phyloP scores from a whole-genome alignment of 1,284 basidiomycete genomes.

The Tremellales sp. region DNA sequence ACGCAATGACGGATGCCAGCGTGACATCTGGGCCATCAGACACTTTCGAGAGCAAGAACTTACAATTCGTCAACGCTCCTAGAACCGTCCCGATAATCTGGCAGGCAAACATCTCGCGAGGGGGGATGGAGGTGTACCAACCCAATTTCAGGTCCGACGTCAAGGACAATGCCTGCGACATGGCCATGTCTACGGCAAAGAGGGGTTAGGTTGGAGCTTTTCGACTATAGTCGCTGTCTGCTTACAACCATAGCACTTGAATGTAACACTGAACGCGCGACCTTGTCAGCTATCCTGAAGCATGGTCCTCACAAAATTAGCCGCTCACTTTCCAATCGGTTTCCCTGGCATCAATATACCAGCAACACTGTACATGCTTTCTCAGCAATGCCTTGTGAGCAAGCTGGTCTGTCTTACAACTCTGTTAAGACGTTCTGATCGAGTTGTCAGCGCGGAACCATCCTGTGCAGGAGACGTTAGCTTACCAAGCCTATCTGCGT shows the following conservation, averaged over 20 bases:
- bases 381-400: neutral
- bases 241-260: slow-evolving; percentile 49
- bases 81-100: slow-evolving; percentile 52
- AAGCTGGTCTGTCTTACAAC: slow-evolving; percentile 41
- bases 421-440: slow-evolving; percentile 51
- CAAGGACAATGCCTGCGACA: slow-evolving; percentile 49
- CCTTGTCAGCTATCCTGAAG: slow-evolving; percentile 2
- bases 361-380: slow-evolving; percentile 36
- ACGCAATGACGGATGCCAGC: slow-evolving; percentile 45
- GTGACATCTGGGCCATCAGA: slow-evolving; percentile 43
- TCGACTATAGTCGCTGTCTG: neutral
- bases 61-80: slow-evolving; percentile 51
- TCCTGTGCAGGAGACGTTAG: neutral
- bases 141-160: slow-evolving; percentile 52
- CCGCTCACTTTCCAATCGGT: slow-evolving; percentile 51
- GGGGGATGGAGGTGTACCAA: slow-evolving; percentile 47
- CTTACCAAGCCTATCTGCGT: slow-evolving; percentile 50
- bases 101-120: slow-evolving; percentile 52
- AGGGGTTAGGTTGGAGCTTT: slow-evolving; percentile 9
- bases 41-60: slow-evolving; percentile 5
- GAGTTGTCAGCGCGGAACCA: neutral
- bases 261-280: slow-evolving; percentile 38
- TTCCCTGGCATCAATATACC: slow-evolving; percentile 53
- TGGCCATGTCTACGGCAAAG: slow-evolving; percentile 46
- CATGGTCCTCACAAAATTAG: too few relatives aligned